Evolutionary conservation across 768 basidiomycete genomes (phyloP).

Genomic region (Leucosporidium yakuticum): DNA sequence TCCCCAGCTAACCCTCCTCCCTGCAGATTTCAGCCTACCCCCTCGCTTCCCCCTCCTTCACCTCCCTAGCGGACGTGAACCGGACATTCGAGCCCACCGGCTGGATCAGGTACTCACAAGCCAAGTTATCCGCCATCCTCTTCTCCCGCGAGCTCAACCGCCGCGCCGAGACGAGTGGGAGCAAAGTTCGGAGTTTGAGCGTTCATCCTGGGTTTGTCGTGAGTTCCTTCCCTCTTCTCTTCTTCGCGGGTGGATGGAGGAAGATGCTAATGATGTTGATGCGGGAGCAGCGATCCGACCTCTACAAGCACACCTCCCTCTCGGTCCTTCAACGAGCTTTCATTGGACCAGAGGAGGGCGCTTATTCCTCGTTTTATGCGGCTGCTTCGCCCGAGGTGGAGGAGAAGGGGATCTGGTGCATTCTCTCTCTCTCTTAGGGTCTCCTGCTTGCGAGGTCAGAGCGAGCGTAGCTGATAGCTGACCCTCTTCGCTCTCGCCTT

Average conservation of each 20-base stretch:
- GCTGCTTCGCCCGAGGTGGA: slow-evolving; percentile 19
- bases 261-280: not conserved
- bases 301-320: not conserved
- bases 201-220: slow-evolving; percentile 27
- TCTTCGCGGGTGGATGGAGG: not conserved
- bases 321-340: not conserved
- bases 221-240: not conserved
- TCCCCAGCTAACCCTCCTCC: not conserved
- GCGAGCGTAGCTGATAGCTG: not conserved
- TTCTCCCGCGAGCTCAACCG: slow-evolving; percentile 26
- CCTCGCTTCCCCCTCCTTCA: slow-evolving; percentile 14
- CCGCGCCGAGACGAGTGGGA: not conserved
- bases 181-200: slow-evolving; percentile 4
- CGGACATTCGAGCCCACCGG: slow-evolving; percentile 6
- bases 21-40: slow-evolving; percentile 21
- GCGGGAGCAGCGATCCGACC: not conserved
- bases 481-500: not conserved
- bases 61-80: slow-evolving; percentile 16
- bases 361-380: slow-evolving; percentile 19
- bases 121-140: slow-evolving; percentile 16
- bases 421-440: not conserved
- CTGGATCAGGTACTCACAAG: slow-evolving; percentile 21
- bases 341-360: slow-evolving; percentile 13
- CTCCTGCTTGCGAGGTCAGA: not conserved
- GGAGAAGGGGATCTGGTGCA: slow-evolving; percentile 20